Evolutionary conservation across 164 flowering plant species (phyloP).

Genomic region (Nelumbo lutea): DNA sequence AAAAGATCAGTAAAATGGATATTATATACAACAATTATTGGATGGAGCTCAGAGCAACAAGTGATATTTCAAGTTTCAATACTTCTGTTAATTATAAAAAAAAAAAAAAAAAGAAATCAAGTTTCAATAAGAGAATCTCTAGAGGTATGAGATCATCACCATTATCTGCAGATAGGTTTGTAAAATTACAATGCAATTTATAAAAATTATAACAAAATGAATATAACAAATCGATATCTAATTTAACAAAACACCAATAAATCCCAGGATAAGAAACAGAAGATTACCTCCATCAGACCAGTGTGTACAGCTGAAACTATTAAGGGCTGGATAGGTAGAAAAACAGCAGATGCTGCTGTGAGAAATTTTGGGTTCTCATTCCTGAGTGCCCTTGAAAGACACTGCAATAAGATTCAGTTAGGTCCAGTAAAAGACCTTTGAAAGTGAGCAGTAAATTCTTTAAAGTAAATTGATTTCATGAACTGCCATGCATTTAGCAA

Average conservation of each 20-base stretch:
- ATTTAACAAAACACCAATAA: neutral
- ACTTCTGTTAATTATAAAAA: too few relatives aligned
- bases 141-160: neutral
- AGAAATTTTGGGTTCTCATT: constrained; percentile 75
- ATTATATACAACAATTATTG: neutral
- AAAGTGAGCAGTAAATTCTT: neutral
- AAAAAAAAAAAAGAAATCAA: neutral
- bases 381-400: constrained; percentile 80
- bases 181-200: neutral
- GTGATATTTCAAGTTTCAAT: too few relatives aligned
- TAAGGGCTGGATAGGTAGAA: constrained; percentile 79
- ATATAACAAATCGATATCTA: neutral
- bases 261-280: neutral
- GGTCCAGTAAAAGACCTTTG: neutral
- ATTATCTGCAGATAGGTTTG: neutral
- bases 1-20: neutral
- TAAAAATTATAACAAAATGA: neutral
- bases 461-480: neutral
- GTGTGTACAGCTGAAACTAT: constrained; percentile 96
- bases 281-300: constrained; percentile 93
- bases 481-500: neutral
- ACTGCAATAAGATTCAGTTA: constrained; percentile 39
- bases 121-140: neutral
- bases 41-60: neutral
- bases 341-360: constrained; percentile 80